These are phyloP conservation scores for Myriosclerotinia scirpicola DNA, from an alignment of 2,329 filamentous ascomycete genomes.

Conservation along the genomic window DNA sequence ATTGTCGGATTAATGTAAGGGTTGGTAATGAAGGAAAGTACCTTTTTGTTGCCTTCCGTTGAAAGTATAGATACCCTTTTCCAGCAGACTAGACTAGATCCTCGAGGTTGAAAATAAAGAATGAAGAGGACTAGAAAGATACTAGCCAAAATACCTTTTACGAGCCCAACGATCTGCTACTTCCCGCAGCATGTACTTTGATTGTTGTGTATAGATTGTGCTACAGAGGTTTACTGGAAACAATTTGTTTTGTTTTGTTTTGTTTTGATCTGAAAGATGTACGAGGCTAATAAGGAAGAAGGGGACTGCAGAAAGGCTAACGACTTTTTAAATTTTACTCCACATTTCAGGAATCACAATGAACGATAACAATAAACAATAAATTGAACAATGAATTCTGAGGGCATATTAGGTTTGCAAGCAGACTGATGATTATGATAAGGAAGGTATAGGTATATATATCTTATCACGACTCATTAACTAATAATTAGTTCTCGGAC, in stretches of 20 bases:
- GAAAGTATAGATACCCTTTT: background rate
- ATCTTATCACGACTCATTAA: slow-evolving; percentile 10
- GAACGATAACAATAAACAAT: background rate
- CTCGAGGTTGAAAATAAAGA: slow-evolving; percentile 16
- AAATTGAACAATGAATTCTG: background rate
- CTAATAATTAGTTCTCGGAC: background rate
- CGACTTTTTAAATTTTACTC: background rate
- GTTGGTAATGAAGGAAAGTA: slow-evolving; percentile 3
- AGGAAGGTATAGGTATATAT: background rate
- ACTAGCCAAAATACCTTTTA: slow-evolving; percentile 47
- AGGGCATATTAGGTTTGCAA: background rate
- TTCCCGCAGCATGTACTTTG: slow-evolving; percentile 53
- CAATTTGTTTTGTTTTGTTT: background rate
- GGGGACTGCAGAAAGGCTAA: background rate
- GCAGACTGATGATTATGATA: slow-evolving; percentile 1
- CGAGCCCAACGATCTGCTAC: slow-evolving; percentile 51
- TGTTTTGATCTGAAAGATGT: too few species aligned
- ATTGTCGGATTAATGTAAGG: slow-evolving; percentile 3
- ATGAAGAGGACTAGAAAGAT: slow-evolving; percentile 20
- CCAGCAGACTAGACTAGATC: slow-evolving; percentile 14
- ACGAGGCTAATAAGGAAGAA: too few species aligned
- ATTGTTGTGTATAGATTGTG: slow-evolving; percentile 12
- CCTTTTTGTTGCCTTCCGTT: slow-evolving; percentile 20
- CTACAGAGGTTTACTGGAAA: background rate
- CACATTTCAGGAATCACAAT: background rate